Evolutionary conservation across 352 stramenopile species (phyloP), one percentile per base, ranked within the genome.

Genomic region (Globisporangium radiosum): DNA sequence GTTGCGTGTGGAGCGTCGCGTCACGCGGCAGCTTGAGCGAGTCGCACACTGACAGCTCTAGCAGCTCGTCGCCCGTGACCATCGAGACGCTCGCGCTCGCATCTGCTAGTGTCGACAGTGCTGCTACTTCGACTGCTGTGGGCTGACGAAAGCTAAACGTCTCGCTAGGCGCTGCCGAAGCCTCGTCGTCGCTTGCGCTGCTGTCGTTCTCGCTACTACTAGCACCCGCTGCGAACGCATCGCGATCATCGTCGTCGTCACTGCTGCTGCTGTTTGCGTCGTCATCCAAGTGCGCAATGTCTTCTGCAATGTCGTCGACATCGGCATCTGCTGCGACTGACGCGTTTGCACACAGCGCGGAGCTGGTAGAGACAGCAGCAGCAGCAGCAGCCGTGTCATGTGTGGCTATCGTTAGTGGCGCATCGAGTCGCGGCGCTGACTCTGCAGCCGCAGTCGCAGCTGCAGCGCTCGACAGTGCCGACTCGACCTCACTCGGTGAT

Each of bases 291-390:
- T 50, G 6, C 3, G 42, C 38, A 42, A 78, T 78, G 17, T 72
- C 71, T 58, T 84, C 71, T 11, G 59, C 64, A n/a, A 75, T 72
- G 43, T 78, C 62, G 0, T 78, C 62, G 7, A 72, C 58, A 39
- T 68, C 4, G 14, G 13, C 45, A 5, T 5, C 45, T 17, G 45
- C 45, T 49, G 0, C 19, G 4, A 15, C n/a, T 49, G 11, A 49
- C 11, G 11, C 14, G 13, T 15, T 17, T 33, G 45, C 45, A 25
- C 14, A 33, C 7, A 25, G 5, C 7, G 14, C 45, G 14, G 25
- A 33, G 25, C 25, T 33, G 25, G 25, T 33, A 33, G 25, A 33
- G 25, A 33, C n/a, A n/a, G n/a, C n/a, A n/a, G n/a, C n/a, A n/a
- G n/a, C 25, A 33, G 25, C 25, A 33, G 25, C 25, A 33, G 25